Percentiles rank a stretch among this genome's conserved stretches.
These are phyloP conservation scores for Physaria fendleri DNA, from an alignment of 345 rosid species.

Conservation along the genomic window DNA sequence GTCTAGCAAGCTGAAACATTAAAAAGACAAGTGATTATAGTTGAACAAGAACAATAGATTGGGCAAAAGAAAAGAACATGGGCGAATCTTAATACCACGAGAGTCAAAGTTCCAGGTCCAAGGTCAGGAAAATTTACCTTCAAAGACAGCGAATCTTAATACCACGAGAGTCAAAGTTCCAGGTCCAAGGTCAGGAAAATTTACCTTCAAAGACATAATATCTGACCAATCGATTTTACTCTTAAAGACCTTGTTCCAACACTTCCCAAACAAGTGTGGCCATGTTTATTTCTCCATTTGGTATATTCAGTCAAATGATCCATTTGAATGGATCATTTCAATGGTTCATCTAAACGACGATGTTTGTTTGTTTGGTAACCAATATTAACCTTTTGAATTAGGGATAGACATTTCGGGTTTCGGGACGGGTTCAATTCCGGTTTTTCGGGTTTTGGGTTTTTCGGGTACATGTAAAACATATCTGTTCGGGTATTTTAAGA, in stretches of 20 bases:
- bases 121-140: conserved; percentile 77
- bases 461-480: too few species aligned
- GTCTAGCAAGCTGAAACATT: conserved; percentile 81
- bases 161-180: conserved; percentile 94
- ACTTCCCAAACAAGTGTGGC: conserved; percentile 99
- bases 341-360: too few species aligned
- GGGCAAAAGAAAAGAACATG: not conserved
- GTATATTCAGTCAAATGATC: too few species aligned
- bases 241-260: conserved; percentile 85
- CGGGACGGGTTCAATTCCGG: too few species aligned
- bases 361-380: too few species aligned
- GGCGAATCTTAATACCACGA: conserved; percentile 54
- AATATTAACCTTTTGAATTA: too few species aligned
- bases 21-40: not conserved
- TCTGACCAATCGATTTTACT: conserved; percentile 98
- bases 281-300: conserved; percentile 94
- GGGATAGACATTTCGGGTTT: too few species aligned
- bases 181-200: conserved; percentile 73
- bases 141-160: conserved; percentile 31
- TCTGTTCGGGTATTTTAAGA: too few species aligned
- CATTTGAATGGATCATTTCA: too few species aligned
- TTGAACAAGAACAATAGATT: not conserved
- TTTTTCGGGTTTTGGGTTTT: too few species aligned
- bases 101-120: conserved; percentile 83
- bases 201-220: conserved; percentile 83